Conservation (phyloP, 2,329 filamentous ascomycete species). For the Penicillium hordei region DNA sequence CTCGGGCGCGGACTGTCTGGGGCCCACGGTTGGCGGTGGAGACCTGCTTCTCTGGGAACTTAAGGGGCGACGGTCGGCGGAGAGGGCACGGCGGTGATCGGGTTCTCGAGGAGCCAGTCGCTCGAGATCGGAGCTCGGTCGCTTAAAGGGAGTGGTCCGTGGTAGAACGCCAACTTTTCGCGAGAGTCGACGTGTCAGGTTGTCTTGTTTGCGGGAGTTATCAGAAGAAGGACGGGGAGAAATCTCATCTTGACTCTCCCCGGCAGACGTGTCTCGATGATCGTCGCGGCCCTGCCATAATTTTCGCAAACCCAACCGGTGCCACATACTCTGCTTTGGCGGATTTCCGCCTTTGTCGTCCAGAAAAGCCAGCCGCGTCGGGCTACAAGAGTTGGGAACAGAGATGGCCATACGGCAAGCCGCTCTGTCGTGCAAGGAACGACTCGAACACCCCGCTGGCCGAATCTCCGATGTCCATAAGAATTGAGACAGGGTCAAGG, state of each 20-base stretch:
- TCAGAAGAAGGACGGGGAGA: slow-evolving; percentile 21
- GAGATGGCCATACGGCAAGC: slow-evolving; percentile 45
- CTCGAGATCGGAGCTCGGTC: slow-evolving; percentile 79
- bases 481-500: slow-evolving; percentile 25
- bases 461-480: slow-evolving; percentile 38
- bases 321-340: slow-evolving; percentile 48
- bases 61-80: slow-evolving; percentile 49
- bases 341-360: slow-evolving; percentile 33
- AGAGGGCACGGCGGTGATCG: slow-evolving; percentile 66
- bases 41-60: slow-evolving; percentile 48
- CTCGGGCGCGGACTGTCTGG: slow-evolving; percentile 44
- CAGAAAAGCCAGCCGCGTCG: slow-evolving; percentile 35
- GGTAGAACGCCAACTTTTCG: slow-evolving; percentile 70
- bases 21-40: slow-evolving; percentile 39
- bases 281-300: slow-evolving; percentile 44
- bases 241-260: slow-evolving; percentile 20
- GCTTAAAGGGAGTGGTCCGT: slow-evolving; percentile 73
- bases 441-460: slow-evolving; percentile 38
- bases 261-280: slow-evolving; percentile 33
- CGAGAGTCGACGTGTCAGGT: slow-evolving; percentile 39
- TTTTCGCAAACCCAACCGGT: slow-evolving; percentile 44
- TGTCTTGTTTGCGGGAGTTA: slow-evolving; percentile 29
- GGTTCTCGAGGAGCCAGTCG: slow-evolving; percentile 67
- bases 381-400: slow-evolving; percentile 39
- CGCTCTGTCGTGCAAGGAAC: slow-evolving; percentile 32